These are phyloP conservation scores for Fraxinus dipetala DNA, from an alignment of 305 asterid genomes.

Conservation along the genomic window DNA sequence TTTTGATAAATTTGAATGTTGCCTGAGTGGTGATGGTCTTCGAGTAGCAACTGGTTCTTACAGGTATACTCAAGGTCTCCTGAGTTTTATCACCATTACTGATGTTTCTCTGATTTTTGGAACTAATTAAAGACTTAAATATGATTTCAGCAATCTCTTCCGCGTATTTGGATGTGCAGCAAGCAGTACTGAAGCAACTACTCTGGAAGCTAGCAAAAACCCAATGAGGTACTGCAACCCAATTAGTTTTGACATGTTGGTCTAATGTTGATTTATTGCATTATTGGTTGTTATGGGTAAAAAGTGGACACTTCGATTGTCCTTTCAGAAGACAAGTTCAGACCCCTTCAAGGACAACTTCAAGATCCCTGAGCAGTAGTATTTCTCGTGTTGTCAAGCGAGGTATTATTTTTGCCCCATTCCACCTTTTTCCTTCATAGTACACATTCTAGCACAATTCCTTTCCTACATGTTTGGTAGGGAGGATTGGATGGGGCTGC, in stretches of 20 bases:
- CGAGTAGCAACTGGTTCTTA: conserved; percentile 98
- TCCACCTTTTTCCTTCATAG: not conserved
- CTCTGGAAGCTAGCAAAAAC: conserved; percentile 95
- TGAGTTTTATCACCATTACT: conserved; percentile 8
- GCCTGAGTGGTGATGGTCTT: conserved; percentile 93
- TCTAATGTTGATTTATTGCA: conserved; percentile 3
- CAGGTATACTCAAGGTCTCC: conserved; percentile 47
- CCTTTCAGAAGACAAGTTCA: conserved; percentile 74
- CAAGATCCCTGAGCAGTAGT: conserved; percentile 86
- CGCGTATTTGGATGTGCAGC: conserved; percentile 86
- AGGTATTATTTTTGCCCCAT: conserved; percentile 41
- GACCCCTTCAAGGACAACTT: conserved; percentile 70
- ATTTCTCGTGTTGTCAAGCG: conserved; percentile 82
- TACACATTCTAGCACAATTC: not conserved
- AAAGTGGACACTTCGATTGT: conserved; percentile 4
- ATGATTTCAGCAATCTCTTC: conserved; percentile 75
- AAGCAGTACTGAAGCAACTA: conserved; percentile 80
- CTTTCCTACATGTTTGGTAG: not conserved
- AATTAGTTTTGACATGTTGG: conserved; percentile 5
- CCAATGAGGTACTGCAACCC: conserved; percentile 73
- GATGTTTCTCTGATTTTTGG: not conserved
- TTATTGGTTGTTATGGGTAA: conserved; percentile 20
- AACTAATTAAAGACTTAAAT: not conserved
- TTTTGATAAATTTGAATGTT: conserved; percentile 95
- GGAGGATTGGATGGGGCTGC: not conserved